Percentiles rank a stretch among this genome's conserved stretches.
These are phyloP conservation scores for Eutrema salsugineum DNA, from an alignment of 441 rosid species.

Conservation along the genomic window DNA sequence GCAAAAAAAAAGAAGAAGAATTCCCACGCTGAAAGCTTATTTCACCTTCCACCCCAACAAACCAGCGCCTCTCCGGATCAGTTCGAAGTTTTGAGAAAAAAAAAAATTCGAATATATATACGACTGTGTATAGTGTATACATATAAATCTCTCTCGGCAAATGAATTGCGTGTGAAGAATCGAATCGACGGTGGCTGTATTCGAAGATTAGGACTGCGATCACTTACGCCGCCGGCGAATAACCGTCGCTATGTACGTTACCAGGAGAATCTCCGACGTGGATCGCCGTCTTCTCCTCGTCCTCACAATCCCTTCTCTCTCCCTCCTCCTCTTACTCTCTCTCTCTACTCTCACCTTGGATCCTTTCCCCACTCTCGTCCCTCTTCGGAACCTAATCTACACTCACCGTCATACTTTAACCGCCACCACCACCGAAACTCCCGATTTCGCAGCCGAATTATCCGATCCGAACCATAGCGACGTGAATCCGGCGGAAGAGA, in stretches of 20 bases:
- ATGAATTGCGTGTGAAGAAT: slow-evolving; percentile 3
- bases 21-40: slow-evolving; percentile 30
- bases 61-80: slow-evolving; percentile 14
- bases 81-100: neutral
- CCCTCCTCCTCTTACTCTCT: slow-evolving; percentile 39
- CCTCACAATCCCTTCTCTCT: slow-evolving; percentile 36
- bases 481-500: neutral
- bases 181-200: neutral
- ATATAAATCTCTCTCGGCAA: neutral
- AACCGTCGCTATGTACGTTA: slow-evolving; percentile 23
- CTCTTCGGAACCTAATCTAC: slow-evolving; percentile 32
- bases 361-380: slow-evolving; percentile 35
- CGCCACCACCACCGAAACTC: neutral
- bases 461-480: neutral
- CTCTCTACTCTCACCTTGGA: slow-evolving; percentile 26
- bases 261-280: slow-evolving; percentile 46
- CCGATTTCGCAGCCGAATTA: neutral
- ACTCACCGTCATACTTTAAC: slow-evolving; percentile 18
- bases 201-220: slow-evolving; percentile 6
- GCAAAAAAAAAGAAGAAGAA: neutral
- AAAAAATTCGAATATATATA: neutral
- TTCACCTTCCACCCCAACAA: slow-evolving; percentile 31
- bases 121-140: neutral
- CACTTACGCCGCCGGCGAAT: slow-evolving; percentile 1
- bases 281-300: slow-evolving; percentile 47